phyloP scores from a whole-genome alignment of 768 basidiomycete genomes.

The Cystobasidium tubakii region DNA sequence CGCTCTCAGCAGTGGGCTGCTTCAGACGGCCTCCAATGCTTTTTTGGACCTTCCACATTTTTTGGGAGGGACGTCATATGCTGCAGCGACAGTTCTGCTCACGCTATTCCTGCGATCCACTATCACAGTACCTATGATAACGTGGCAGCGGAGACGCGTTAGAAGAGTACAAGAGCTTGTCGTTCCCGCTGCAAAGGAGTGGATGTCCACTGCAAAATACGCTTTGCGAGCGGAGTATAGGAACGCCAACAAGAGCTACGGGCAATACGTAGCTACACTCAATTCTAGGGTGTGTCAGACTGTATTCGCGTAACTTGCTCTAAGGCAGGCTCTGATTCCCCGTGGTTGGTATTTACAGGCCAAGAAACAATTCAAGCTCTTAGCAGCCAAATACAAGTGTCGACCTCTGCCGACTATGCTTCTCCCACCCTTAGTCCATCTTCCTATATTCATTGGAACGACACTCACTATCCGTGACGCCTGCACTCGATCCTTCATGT shows the following conservation, averaged over 20 bases:
- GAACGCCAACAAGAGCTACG: conserved; percentile 46
- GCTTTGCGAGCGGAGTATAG: conserved; percentile 46
- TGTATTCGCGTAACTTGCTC: no score
- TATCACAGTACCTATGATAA: conserved; percentile 48
- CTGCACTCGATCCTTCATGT: conserved; percentile 29
- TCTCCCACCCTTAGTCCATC: conserved; percentile 48
- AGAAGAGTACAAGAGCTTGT: conserved; percentile 46
- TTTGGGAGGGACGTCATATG: background rate
- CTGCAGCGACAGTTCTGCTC: conserved; percentile 20
- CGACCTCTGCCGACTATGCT: conserved; percentile 48
- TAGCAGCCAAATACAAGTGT: conserved; percentile 44
- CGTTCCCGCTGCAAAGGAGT: conserved; percentile 46
- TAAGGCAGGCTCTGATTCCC: background rate
- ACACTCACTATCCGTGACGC: conserved; percentile 49
- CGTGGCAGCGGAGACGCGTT: conserved; percentile 49
- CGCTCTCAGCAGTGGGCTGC: background rate
- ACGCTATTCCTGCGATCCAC: conserved; percentile 42
- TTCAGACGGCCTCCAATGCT: background rate
- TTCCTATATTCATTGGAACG: conserved; percentile 49
- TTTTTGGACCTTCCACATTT: conserved; percentile 3
- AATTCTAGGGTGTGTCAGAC: conserved; percentile 46
- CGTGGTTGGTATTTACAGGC: conserved; percentile 30
- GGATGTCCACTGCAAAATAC: conserved; percentile 46
- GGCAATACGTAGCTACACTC: conserved; percentile 47
- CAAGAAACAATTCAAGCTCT: conserved; percentile 10